phyloP scores from a whole-genome alignment of 208 protist species.

The Leishmania braziliensis region DNA sequence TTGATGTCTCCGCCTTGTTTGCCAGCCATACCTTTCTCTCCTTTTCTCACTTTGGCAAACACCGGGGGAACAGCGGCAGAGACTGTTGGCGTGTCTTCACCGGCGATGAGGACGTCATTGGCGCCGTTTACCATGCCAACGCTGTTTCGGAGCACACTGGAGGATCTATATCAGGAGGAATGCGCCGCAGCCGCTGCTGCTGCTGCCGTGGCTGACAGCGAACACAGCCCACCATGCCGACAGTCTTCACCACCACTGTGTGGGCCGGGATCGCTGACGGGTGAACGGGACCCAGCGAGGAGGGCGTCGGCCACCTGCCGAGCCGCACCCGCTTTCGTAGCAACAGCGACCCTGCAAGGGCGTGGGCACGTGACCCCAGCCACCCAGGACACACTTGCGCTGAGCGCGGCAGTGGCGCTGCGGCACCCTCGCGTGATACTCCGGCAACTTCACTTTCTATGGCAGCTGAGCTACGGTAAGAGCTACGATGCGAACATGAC shows the following conservation, averaged over 20 bases:
- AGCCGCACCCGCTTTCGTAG: not conserved
- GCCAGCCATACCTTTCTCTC: not conserved
- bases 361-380: not conserved
- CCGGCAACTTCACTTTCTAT: conserved; percentile 28
- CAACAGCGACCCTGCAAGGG: not conserved
- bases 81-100: not conserved
- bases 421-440: conserved; percentile 51
- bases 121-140: conserved; percentile 32
- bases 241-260: conserved; percentile 6
- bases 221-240: not conserved
- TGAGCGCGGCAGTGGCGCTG: conserved; percentile 46
- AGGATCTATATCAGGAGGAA: conserved; percentile 28
- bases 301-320: not conserved
- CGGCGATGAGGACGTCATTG: not conserved
- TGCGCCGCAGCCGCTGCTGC: not conserved
- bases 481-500: not conserved
- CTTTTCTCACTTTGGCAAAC: not conserved
- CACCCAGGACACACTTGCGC: conserved; percentile 16
- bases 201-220: not conserved
- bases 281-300: not conserved
- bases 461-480: conserved; percentile 12
- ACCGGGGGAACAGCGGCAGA: not conserved
- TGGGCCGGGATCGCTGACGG: not conserved
- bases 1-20: conserved; percentile 17
- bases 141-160: conserved; percentile 25